Evolutionary conservation across 169 alveolate genomes (phyloP).

Genomic region (Pseudocohnilembus persalinus): DNA sequence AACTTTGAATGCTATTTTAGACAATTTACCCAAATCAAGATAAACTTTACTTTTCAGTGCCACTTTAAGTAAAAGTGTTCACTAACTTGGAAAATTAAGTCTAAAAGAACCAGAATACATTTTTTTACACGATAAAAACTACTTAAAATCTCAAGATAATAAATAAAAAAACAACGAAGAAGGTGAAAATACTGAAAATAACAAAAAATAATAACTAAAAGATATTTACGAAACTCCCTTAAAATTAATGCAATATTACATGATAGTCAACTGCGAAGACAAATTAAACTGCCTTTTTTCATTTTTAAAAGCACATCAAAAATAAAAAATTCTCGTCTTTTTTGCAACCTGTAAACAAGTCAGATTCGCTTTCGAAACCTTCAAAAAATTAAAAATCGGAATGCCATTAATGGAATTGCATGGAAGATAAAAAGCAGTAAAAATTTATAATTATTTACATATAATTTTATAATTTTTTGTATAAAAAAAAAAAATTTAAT

Average conservation of each 20-base stretch:
- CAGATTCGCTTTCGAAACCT: constrained; percentile 90
- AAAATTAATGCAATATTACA: constrained; percentile 87
- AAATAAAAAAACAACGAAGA: constrained; percentile 24
- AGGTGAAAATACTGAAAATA: constrained; percentile 2
- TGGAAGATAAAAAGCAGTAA: constrained; percentile 51
- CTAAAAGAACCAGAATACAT: constrained; percentile 55
- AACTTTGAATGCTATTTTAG: constrained; percentile 82
- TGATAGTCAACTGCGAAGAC: constrained; percentile 85
- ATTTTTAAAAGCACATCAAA: constrained; percentile 89
- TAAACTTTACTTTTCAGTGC: constrained; percentile 94
- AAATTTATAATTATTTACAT: background rate
- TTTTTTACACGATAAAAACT: constrained; percentile 43
- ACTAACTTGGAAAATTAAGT: constrained; percentile 56
- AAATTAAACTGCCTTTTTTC: constrained; percentile 91
- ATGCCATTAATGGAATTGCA: constrained; percentile 61
- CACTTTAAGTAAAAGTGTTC: constrained; percentile 77
- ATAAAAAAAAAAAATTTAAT: no score
- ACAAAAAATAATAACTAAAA: constrained; percentile 8
- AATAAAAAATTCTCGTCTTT: constrained; percentile 89
- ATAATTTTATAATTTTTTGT: background rate
- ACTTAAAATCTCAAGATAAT: constrained; percentile 36
- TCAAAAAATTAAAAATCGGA: constrained; percentile 78
- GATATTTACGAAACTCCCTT: constrained; percentile 68
- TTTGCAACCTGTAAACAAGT: constrained; percentile 94
- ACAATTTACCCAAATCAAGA: constrained; percentile 82